Evolutionary conservation across 257 asterid species (phyloP), one percentile per base, ranked within the genome.

Genomic region (Cordia subcordata): DNA sequence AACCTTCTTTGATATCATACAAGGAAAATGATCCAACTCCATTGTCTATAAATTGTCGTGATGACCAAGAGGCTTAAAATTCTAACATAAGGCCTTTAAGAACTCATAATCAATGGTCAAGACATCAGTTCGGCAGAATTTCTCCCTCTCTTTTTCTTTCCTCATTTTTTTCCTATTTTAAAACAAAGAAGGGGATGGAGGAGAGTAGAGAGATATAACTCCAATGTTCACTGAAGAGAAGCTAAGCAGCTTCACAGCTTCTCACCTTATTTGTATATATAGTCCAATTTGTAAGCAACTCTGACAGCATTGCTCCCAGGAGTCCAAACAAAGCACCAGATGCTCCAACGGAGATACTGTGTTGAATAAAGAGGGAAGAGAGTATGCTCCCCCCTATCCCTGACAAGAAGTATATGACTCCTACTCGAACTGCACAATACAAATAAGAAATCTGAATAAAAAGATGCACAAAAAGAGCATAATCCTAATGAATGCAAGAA

Each of bases 251-350:
- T 11, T 18, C 21, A 38, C 55, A 53, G 21, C n/a, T 19, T 14
- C 45, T 64, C 32, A 88, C 99, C 96, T 93, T 93, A 70, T 93
- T 89, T 49, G 96, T 72, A 58, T 93, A 93, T 57, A 93, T 93
- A 13, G 92, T 78, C 99, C 99, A 93, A 79, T 93, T 93, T 57
- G 97, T 86, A 49, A 93, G 85, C 49, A 93, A 65, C 75, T 93
- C 99, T 0, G 99, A 82, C 15, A 93, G 37, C 99, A 93, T 93
- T 50, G 97, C 99, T 55, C 99, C 99, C 50, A 93, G 95, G 70
- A 93, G 97, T 49, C 99, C 99, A 68, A 89, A 93, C n/a, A 93
- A 70, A 61, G 97, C 95, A 50, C 99, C 99, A 19, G 99, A 93
- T 76, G 99, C 99, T 53, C 99, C 99, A 17, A 93, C 99, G 0